Evolutionary conservation across 306 rosid genomes (phyloP), one percentile per base, ranked within the genome.

Genomic region (Gillenia trifoliata): DNA sequence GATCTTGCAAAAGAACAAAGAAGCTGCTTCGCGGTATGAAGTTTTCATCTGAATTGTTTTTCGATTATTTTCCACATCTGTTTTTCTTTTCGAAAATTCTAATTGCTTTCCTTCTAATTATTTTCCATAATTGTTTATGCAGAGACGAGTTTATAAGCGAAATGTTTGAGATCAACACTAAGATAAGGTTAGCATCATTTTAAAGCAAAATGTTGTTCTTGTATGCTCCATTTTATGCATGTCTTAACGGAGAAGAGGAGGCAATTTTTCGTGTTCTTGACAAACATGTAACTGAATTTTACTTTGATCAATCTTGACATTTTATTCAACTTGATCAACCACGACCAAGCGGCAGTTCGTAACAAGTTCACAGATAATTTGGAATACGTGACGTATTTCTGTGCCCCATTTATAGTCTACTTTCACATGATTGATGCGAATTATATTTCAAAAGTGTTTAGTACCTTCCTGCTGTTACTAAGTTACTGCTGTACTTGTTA

Each of bases 141-240:
- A 91, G 97, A 6, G 93, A 89, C 59, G 77, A 84, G 64, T 87
- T 88, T 80, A 81, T 87, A 61, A 33, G 74, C 64, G 70, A 60
- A 64, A 83, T 90, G 96, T 55, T 81, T 75, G 90, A 84, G 72
- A 84, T 90, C 59, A 90, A 90, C 79, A 63, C 74, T 57, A 67
- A 72, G 80, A 92, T 87, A 85, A 93, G 96, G 95, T 90, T 80
- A 31, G 67, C 72, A 64, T 80, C 43, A 8, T 78, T 23, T 28
- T 62, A 19, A 43, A 59, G 56, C 26, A 25, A 59, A 33, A n/a
- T 71, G 8, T 45, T 45, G n/a, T 64, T 22, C 61, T 22, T 55
- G 52, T 15, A 15, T 45, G 20, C 52, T 45, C 17, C 52, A 0
- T 15, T 45, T 45, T 0, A 15, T 15, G 52, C 20, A 15, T 45